Base-by-base conservation (phyloP, 2,329 filamentous ascomycete species). In the Aspergillus novofumigatus region DNA sequence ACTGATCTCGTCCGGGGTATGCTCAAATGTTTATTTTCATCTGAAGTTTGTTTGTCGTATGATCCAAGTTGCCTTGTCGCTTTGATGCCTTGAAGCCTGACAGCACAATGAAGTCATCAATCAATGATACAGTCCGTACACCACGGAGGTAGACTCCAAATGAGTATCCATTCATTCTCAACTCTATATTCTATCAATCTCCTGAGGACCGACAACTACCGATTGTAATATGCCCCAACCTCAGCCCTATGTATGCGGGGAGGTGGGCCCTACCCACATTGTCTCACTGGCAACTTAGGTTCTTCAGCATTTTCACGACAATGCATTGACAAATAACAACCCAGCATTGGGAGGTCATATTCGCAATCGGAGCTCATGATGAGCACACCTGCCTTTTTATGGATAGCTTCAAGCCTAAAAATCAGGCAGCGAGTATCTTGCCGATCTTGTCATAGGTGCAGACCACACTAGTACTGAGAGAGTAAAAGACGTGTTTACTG, bases 231-330 rank as follows among this genome's bases (percentile, higher is more conserved):
- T 41, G 26, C 38, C 53, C 49, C 29, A 23, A 41, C 49, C 32
- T 59, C 57, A 57, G 57, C 57, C 57, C 57, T 57, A 59, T 57
- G 54, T 48, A 52, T 54, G 56, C 53, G 57, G 57, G 57, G 54
- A 45, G 54, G 54, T 52, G 54, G 47, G 25, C 47, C 56, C 23
- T 45, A 55, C 53, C 57, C 53, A 55, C 53, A 21, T 38, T 38
- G 32, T 38, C 32, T 38, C 14, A 17, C 11, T 35, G 32, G 32
- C 32, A 35, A 6, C 11, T 17, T 23, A 23, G 23, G 23, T 23
- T 14, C 32, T 17, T 38, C 32, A 38, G 32, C 32, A 6, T 38
- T 14, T 38, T 38, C 14, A n/a, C 14, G 32, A 38, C 21, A 11
- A 38, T 35, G 47, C 35, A 48, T 23, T 49, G 10, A 14, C 21